Conservation (phyloP, 305 asterid genomes). For the Fraxinus sp. region DNA sequence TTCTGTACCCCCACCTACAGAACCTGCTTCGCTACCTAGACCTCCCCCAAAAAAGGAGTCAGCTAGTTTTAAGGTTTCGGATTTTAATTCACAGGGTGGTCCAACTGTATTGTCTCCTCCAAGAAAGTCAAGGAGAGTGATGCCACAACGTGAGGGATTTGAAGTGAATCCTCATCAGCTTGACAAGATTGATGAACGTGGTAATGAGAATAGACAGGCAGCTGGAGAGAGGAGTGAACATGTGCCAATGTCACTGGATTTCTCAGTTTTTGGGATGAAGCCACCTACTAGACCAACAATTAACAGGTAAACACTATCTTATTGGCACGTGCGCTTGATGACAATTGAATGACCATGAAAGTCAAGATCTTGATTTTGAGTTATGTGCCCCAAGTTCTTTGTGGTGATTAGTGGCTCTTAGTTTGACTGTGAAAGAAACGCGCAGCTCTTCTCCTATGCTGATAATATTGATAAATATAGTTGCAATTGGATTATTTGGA, state of each 20-base stretch:
- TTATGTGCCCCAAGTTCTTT: neutral
- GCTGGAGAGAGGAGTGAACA: slow-evolving; percentile 70
- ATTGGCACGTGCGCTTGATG: slow-evolving; percentile 17
- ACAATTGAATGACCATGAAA: slow-evolving; percentile 18
- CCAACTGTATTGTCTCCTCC: slow-evolving; percentile 94
- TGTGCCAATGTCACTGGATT: slow-evolving; percentile 88
- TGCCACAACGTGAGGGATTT: slow-evolving; percentile 80
- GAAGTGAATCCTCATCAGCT: slow-evolving; percentile 50
- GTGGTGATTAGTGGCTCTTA: neutral
- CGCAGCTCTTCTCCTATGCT: neutral
- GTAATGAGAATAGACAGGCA: slow-evolving; percentile 50
- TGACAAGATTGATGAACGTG: slow-evolving; percentile 58
- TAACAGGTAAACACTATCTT: slow-evolving; percentile 56
- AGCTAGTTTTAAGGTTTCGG: slow-evolving; percentile 48
- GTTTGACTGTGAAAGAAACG: neutral
- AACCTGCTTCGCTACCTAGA: slow-evolving; percentile 87
- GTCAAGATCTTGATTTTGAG: slow-evolving; percentile 10
- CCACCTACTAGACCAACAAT: slow-evolving; percentile 92
- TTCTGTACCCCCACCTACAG: slow-evolving; percentile 85
- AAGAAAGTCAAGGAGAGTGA: slow-evolving; percentile 88
- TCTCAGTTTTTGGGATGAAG: slow-evolving; percentile 72
- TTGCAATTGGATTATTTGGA: neutral
- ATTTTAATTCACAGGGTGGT: slow-evolving; percentile 61
- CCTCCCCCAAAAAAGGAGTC: slow-evolving; percentile 85
- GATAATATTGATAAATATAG: neutral